Evolutionary conservation across 2,329 filamentous ascomycete genomes (phyloP), one percentile per base, ranked within the genome.

Genomic region (Aspergillus uvarum): DNA sequence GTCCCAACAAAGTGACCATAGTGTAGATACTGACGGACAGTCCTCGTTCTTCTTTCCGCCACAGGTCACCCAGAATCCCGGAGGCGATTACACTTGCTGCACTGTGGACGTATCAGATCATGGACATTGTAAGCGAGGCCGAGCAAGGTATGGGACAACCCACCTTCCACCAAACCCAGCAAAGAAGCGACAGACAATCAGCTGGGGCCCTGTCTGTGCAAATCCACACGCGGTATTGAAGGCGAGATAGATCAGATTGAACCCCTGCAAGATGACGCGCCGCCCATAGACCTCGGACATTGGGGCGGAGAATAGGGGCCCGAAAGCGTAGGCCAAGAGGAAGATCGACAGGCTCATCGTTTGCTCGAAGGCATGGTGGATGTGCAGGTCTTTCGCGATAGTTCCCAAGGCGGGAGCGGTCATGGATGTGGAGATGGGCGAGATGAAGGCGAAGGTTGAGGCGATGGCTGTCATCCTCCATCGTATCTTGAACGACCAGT

Each of bases 401-500:
- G 77, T 70, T 7, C 71, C 69, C 42, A 89, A 66, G 0, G 79
- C 81, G 0, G 83, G 83, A 0, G 82, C 79, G 2, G 83, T 70
- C 80, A 88, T 88, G 42, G 83, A 84, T 2, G 83, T 86, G 1
- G 85, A 85, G 31, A 89, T 83, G 0, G 87, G 85, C 1, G 85
- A 85, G 59, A 88, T 83, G 63, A 88, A 81, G 2, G 84, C 86
- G 69, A 87, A 87, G 51, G 78, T 74, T 0, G 85, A 81, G 32
- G 87, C 76, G 57, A 85, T 76, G 38, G 84, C 74, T 2, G 83
- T 81, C 21, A 81, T 81, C 1, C 74, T 73, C 86, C 85, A 88
- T 72, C 87, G 87, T 69, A 79, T 82, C 31, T 70, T 74, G 26
- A 72, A 73, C 0, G 77, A 61, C 85, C 86, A 89, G 72, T 87